These are phyloP conservation scores for Chlorella sp. DNA, from an alignment of 139 green algal genomes.

Conservation along the genomic window DNA sequence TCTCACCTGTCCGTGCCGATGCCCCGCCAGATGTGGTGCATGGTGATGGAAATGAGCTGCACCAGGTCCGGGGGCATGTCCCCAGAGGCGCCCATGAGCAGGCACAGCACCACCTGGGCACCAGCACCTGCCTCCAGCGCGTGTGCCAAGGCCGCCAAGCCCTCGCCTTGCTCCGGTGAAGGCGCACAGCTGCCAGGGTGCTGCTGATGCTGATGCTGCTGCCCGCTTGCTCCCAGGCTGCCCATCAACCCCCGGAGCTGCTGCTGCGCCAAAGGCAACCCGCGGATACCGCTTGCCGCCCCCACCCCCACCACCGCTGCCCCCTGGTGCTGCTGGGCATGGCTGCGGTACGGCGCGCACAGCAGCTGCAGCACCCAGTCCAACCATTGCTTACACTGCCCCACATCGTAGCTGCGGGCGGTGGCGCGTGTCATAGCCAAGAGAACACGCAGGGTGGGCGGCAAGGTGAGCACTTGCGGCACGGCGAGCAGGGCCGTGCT, in stretches of 20 bases:
- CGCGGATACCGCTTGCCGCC: too few relatives aligned
- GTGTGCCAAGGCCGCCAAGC: neutral
- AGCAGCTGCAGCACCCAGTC: constrained; percentile 13
- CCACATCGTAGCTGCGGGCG: constrained; percentile 16
- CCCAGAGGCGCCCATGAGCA: constrained; percentile 37
- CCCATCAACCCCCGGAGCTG: too few relatives aligned
- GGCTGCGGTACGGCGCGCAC: neutral
- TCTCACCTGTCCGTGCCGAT: constrained; percentile 20
- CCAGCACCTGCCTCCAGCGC: constrained; percentile 17
- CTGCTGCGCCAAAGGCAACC: too few relatives aligned
- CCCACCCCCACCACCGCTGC: neutral
- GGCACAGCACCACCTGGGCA: constrained; percentile 15
- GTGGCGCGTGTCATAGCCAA: constrained; percentile 14
- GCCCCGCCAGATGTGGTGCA: constrained; percentile 35
- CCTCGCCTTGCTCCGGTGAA: too few relatives aligned
- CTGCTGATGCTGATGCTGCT: too few relatives aligned
- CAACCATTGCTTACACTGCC: constrained; percentile 23
- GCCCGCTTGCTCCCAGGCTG: too few relatives aligned
- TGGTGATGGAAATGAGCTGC: constrained; percentile 22
- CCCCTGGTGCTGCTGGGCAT: too few relatives aligned
- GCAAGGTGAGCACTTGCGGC: neutral
- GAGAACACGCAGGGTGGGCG: constrained; percentile 9
- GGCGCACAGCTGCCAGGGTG: too few relatives aligned
- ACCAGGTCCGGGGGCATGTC: constrained; percentile 50
- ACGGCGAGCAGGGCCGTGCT: neutral